Conservation (phyloP, 192 early-diverging fungal species). For the Rhizophagus clarus region DNA sequence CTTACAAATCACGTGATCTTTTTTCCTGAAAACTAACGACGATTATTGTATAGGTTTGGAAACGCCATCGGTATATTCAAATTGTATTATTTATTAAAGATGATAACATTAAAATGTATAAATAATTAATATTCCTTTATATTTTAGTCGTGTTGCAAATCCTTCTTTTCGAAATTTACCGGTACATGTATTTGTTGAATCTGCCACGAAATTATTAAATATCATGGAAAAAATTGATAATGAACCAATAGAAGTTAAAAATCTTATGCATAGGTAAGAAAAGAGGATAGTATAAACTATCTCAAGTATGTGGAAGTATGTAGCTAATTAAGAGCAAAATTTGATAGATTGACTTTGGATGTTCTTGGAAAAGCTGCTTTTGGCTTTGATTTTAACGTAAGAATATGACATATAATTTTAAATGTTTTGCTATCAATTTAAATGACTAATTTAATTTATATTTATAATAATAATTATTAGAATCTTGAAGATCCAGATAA, state of each 20-base stretch:
- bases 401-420: too few relatives aligned
- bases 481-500: background rate
- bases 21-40: background rate
- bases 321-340: too few relatives aligned
- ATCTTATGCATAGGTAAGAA: background rate
- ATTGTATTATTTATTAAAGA: too few relatives aligned
- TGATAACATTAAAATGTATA: background rate
- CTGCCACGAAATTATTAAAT: background rate
- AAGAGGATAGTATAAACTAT: background rate
- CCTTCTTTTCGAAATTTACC: background rate
- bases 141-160: background rate
- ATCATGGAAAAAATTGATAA: background rate
- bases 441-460: too few relatives aligned
- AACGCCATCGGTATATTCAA: background rate
- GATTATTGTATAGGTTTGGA: background rate
- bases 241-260: background rate
- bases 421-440: too few relatives aligned
- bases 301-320: too few relatives aligned
- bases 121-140: background rate
- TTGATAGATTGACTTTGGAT: background rate
- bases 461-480: background rate
- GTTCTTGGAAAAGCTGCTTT: background rate
- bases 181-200: background rate
- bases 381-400: conserved; percentile 4
- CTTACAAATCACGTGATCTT: background rate